These are phyloP conservation scores for Phytophthora aleatoria DNA, from an alignment of 352 stramenopile genomes.

Conservation along the genomic window DNA sequence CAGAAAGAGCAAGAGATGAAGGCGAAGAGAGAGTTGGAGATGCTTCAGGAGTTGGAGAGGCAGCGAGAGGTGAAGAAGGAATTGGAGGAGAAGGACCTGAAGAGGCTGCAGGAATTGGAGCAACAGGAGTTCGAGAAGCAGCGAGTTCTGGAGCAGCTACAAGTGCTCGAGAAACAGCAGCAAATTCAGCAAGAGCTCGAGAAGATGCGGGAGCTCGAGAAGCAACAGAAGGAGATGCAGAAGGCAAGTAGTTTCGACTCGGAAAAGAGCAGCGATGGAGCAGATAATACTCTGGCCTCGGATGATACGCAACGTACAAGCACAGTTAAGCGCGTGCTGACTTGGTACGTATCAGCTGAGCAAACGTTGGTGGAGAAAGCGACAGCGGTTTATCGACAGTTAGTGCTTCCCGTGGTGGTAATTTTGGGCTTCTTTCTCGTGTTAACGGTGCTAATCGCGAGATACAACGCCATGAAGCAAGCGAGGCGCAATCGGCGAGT, in stretches of 20 bases:
- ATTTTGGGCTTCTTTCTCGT: constrained; percentile 38
- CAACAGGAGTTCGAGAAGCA: constrained; percentile 6
- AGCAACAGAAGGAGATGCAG: constrained; percentile 1
- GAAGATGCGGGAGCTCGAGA: neutral
- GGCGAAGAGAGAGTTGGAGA: constrained; percentile 6
- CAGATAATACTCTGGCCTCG: neutral
- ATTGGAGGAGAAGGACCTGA: constrained; percentile 11
- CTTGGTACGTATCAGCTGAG: constrained; percentile 23
- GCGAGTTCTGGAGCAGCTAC: constrained; percentile 5
- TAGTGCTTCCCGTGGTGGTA: constrained; percentile 33
- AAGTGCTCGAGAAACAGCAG: constrained; percentile 5
- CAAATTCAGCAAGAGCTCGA: neutral
- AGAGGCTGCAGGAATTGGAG: constrained; percentile 10
- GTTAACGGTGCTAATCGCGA: constrained; percentile 28
- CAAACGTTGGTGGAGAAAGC: constrained; percentile 3
- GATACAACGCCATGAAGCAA: constrained; percentile 23
- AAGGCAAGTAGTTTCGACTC: constrained; percentile 1
- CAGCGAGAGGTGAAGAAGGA: constrained; percentile 10
- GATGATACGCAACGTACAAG: neutral
- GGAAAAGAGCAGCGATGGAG: neutral
- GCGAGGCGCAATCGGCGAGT: constrained; percentile 30
- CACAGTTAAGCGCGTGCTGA: constrained; percentile 15
- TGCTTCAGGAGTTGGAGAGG: constrained; percentile 17
- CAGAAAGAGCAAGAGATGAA: constrained; percentile 6
- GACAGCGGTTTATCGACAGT: constrained; percentile 21